Conservation (phyloP, 805 yeast genomes). For the Ogataea haglerorum region DNA sequence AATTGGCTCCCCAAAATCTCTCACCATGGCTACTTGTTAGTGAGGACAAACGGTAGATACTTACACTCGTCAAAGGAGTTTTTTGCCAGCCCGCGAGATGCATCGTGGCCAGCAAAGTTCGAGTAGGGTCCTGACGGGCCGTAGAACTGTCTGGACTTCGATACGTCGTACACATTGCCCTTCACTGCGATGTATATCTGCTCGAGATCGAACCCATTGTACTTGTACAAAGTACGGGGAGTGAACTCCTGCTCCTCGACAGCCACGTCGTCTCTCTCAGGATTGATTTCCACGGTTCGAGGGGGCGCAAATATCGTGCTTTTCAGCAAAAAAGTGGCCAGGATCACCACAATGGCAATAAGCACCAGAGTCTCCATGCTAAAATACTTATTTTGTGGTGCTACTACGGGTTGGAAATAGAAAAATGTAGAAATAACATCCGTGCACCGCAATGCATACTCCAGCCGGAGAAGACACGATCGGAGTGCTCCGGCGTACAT, state of each 20-base stretch:
- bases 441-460: conserved; percentile 4
- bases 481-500: neutral
- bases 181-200: conserved; percentile 82
- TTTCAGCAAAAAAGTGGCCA: conserved; percentile 23
- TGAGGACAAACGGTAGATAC: conserved; percentile 8
- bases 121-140: conserved; percentile 97
- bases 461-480: neutral
- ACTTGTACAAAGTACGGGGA: conserved; percentile 68
- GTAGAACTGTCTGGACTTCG: conserved; percentile 76
- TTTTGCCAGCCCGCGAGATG: conserved; percentile 85
- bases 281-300: conserved; percentile 25
- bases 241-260: conserved; percentile 50
- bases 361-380: conserved; percentile 28
- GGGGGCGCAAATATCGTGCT: conserved; percentile 22
- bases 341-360: conserved; percentile 22
- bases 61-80: conserved; percentile 72
- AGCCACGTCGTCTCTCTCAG: conserved; percentile 21
- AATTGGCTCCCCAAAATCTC: conserved; percentile 70
- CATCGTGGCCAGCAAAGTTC: conserved; percentile 94
- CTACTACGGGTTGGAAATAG: neutral
- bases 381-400: conserved; percentile 5
- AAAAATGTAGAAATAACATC: conserved; percentile 2
- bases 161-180: conserved; percentile 83
- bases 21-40: conserved; percentile 43
- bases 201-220: conserved; percentile 76